Conservation (phyloP, 23 red algal genomes). For the Chondrus crispus region DNA sequence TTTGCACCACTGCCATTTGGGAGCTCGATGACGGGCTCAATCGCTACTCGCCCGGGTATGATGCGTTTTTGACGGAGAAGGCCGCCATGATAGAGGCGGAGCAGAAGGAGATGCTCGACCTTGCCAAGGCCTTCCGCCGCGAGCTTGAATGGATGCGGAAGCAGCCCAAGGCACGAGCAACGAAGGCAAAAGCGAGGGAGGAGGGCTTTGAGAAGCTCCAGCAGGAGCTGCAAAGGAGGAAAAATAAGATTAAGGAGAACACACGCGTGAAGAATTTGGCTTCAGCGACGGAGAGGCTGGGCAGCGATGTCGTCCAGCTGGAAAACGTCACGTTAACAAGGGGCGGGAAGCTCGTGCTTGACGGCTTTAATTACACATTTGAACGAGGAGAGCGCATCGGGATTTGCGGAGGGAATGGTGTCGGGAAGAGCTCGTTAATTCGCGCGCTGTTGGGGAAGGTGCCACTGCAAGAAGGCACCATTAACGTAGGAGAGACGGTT, state of each 20-base stretch:
- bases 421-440: conserved; percentile 80
- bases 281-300: conserved; percentile 36
- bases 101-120: not conserved
- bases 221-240: conserved; percentile 4
- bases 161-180: conserved; percentile 67
- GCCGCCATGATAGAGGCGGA: not conserved
- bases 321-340: conserved; percentile 28
- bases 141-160: conserved; percentile 87
- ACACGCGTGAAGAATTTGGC: not conserved
- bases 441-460: conserved; percentile 25
- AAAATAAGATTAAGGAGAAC: conserved; percentile 19
- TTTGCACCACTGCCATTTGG: conserved; percentile 67
- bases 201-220: conserved; percentile 62
- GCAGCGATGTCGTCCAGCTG: conserved; percentile 40
- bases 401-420: conserved; percentile 81
- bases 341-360: conserved; percentile 38
- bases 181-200: conserved; percentile 70
- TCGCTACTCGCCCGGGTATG: conserved; percentile 63
- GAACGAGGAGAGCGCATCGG: conserved; percentile 78
- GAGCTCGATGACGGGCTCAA: conserved; percentile 72
- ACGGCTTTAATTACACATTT: conserved; percentile 73
- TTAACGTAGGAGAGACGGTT: conserved; percentile 75
- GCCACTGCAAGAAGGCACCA: conserved; percentile 28
- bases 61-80: conserved; percentile 70
- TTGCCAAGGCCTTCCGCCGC: conserved; percentile 35